Evolutionary conservation across 164 flowering plant genomes (phyloP), one percentile per base, ranked within the genome.

Genomic region (Vitis cinerea): DNA sequence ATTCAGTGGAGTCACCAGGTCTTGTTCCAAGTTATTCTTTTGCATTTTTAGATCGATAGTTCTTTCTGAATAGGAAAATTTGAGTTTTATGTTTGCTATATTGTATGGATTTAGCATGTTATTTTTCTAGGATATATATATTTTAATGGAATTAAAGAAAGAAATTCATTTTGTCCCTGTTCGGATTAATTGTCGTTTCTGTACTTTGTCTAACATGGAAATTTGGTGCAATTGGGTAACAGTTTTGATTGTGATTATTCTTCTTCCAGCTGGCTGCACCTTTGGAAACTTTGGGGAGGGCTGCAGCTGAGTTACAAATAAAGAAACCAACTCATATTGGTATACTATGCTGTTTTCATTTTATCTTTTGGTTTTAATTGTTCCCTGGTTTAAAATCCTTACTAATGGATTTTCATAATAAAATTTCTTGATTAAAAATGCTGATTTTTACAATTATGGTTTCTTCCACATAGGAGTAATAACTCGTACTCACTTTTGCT

Each of bases 261-360:
- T 37, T 64, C 16, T 30, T 78, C 75, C 77, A 92, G 95, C 73
- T 93, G 82, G 94, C 89, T 63, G 98, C 93, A 50, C 88, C 96
- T 50, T 4, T 81, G 73, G 85, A 90, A 70, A 74, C 73, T 57
- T 51, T 94, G 70, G 98, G 94, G 6, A 88, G 74, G 74, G 93
- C 91, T 63, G 97, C 98, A 59, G 87, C 90, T 7, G 86, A 84
- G 77, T 72, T 94, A 78, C 80, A 85, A 23, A 75, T 94, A 55
- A 85, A 72, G 79, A 94, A 94, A 75, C 86, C 77, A 58, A 94
- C 98, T 75, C 77, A 77, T 63, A 81, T 94, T 62, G 98, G 98
- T 90, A 78, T 10, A 31, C 11, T 47, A 29, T 14, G 50, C 51
- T 15, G 14, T 63, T 57, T 11, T 23, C 66, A 6, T n/a, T 16